Evolutionary conservation across 352 stramenopile genomes (phyloP), one percentile per base, ranked within the genome.

Genomic region (Globisporangium apiculatum): DNA sequence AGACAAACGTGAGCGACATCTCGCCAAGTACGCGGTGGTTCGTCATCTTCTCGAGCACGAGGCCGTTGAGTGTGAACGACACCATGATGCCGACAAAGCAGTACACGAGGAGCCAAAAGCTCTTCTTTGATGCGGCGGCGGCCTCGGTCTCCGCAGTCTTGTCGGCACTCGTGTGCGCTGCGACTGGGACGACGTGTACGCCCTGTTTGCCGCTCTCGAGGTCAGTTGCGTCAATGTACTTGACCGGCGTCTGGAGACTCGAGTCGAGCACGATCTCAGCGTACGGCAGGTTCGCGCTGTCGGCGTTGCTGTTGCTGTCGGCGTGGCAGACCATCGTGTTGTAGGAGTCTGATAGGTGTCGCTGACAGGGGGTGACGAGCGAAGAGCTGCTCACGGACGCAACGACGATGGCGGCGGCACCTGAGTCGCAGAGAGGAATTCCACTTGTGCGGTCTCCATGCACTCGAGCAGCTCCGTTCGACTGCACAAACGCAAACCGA

Each of bases 51-150:
- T 94, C 84, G 7, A 94, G 68, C 55, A 91, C 74, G 12, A 94
- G 61, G 5, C 80, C 83, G 64, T 92, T 90, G 8, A 92, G 69
- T 52, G 81, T 86, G 68, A 94, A 94, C 12, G 80, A 89, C 5
- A 91, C 69, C 77, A 91, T 87, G 61, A 91, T 90, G 45, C 84
- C 84, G 11, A 87, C 43, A 62, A 85, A 92, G 68, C 84, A 94
- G 61, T 86, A 91, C 11, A 61, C 67, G 17, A 93, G 62, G 37
- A 93, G 60, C 76, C 75, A 86, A 8, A 78, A 48, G 53, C 67
- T 76, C 59, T 76, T 76, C 64, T 79, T 78, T 17, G 60, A 54
- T 7, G 51, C 60, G 4, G 51, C 61, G 14, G 63, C 54, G 0
- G 50, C 24, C 17, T 55, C 40, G 36, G 53, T 45, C 46, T 64